Conservation (phyloP, 2,329 filamentous ascomycete genomes). For the Penicillium sp. region DNA sequence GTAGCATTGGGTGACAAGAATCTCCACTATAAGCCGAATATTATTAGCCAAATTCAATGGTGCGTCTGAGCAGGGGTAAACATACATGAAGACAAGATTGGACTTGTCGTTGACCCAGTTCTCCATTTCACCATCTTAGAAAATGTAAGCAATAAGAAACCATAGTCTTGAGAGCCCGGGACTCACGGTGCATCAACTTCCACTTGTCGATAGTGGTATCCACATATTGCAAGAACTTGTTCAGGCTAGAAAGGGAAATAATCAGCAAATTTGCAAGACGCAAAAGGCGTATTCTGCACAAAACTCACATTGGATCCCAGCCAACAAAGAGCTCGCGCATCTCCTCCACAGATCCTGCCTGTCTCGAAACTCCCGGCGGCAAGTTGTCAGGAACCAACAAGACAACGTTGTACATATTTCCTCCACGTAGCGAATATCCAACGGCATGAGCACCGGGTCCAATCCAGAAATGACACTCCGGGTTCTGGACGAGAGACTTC, state of each 20-base stretch:
- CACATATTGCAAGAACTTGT: constrained; percentile 51
- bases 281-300: background rate
- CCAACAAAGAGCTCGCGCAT: constrained; percentile 60
- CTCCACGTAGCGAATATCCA: constrained; percentile 58
- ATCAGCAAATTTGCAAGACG: background rate
- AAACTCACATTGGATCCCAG: constrained; percentile 60
- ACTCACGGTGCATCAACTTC: constrained; percentile 58
- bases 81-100: constrained; percentile 49
- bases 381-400: constrained; percentile 65
- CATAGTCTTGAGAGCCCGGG: background rate
- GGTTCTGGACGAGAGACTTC: constrained; percentile 53
- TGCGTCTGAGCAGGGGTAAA: background rate
- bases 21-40: constrained; percentile 47
- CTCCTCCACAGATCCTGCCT: constrained; percentile 58
- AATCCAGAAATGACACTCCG: constrained; percentile 62
- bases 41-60: background rate
- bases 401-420: constrained; percentile 65
- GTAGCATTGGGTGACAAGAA: constrained; percentile 64
- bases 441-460: constrained; percentile 63
- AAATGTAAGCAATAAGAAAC: background rate
- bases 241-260: constrained; percentile 26
- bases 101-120: constrained; percentile 56
- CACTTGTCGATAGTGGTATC: constrained; percentile 64
- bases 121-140: constrained; percentile 49
- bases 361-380: constrained; percentile 53